Base-by-base conservation (phyloP, 768 basidiomycete genomes). In the Lyophyllum atratum region DNA sequence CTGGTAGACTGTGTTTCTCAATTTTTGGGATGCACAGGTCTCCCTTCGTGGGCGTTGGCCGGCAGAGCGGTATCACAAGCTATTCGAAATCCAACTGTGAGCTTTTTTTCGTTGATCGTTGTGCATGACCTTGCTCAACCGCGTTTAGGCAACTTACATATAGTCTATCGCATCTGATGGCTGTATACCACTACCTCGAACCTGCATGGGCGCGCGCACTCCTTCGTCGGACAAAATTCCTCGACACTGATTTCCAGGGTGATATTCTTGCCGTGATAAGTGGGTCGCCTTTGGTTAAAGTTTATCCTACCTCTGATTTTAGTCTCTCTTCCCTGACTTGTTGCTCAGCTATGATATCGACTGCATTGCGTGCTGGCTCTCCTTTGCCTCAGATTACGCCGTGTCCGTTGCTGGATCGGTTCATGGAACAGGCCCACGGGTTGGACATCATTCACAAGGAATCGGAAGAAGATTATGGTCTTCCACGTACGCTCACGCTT, bases 301-400 rank as follows among this genome's bases (percentile, higher is more conserved):
- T 9, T 37, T 37, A 8, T 39, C 14, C 45, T 5, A 31, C 29
- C 6, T 31, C 11, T 5, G 6, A 6, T 31, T 12, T 57, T 29
- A 33, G 21, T 39, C 2, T 34, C n/a, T 1, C 2, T 39, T 31
- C 54, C 24, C 40, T 42, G 5, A 19, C 3, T 11, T 19, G 47
- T 28, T 37, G 25, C 19, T 14, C 29, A 92, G 90, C 82, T 29
- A 83, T 95, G 81, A 85, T 92, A 53, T 87, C 92, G 0, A 86
- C 85, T 0, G 81, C 91, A 8, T 74, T 95, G 17, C 81, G 87
- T 15, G 87, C 87, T 0, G 92, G 90, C 3, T 75, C 74, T 7
- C 85, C 93, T 0, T 75, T 95, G 2, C 93, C 93, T 0, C 93
- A 95, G 65, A 90, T 95, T 52, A 94, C 92, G 2, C 92, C 93